These are phyloP conservation scores for Zopfochytrium polystomum DNA, from an alignment of 371 early-diverging fungal species.

Conservation along the genomic window DNA sequence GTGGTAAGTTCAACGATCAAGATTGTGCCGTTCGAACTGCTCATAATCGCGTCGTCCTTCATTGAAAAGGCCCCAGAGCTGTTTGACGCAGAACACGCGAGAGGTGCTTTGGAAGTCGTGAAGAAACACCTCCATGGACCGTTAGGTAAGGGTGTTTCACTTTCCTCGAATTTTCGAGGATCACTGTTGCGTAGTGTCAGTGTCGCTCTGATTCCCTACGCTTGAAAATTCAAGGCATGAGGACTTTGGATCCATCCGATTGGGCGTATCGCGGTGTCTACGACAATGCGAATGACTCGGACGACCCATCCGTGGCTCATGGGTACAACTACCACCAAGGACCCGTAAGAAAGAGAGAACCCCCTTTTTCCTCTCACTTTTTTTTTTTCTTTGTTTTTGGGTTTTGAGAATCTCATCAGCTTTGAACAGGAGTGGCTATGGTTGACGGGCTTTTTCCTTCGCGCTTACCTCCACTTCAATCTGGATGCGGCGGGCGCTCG, in stretches of 20 bases:
- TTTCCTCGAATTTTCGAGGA: too few species aligned
- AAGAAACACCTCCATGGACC: constrained; percentile 73
- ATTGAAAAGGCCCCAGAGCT: constrained; percentile 78
- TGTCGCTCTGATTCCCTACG: background rate
- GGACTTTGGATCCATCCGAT: constrained; percentile 89
- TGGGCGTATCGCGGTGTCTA: constrained; percentile 87
- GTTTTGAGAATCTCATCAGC: background rate
- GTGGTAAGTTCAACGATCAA: constrained; percentile 62
- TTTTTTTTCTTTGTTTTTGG: constrained; percentile 7
- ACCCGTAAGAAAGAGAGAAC: too few species aligned
- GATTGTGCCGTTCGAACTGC: background rate
- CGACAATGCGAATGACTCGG: constrained; percentile 84
- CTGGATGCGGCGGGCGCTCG: constrained; percentile 30
- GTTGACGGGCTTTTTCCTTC: constrained; percentile 82
- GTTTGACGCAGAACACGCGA: constrained; percentile 74
- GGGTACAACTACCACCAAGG: constrained; percentile 98
- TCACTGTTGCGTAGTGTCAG: too few species aligned
- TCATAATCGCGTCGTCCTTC: background rate
- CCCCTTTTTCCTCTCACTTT: too few species aligned
- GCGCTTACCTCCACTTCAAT: constrained; percentile 75
- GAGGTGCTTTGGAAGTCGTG: constrained; percentile 62
- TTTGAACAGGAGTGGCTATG: constrained; percentile 87
- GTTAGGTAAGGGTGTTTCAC: constrained; percentile 49
- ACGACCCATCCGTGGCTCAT: constrained; percentile 78
- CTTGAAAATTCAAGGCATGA: constrained; percentile 59